Conservation (phyloP, 2,329 filamentous ascomycete genomes). For the Calonectria ilicicola region DNA sequence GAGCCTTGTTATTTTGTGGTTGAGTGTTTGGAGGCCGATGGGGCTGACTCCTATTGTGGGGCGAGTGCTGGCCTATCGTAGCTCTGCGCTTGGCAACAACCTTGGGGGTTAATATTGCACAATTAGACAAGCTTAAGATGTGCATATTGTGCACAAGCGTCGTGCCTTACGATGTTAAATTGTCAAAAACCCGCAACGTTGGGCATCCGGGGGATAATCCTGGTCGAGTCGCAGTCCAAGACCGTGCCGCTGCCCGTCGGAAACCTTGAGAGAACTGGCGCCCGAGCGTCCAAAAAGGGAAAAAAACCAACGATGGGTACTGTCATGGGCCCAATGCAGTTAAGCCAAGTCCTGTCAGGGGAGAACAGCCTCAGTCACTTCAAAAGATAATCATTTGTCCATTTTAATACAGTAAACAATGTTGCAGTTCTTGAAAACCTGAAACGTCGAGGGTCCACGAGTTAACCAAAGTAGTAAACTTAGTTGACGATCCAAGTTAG, state of each 20-base stretch:
- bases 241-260: background rate
- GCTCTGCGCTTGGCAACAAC: background rate
- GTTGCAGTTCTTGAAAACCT: background rate
- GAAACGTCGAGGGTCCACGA: background rate
- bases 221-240: background rate
- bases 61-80: background rate
- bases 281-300: background rate
- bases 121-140: background rate
- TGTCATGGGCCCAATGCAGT: background rate
- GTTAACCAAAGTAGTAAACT: background rate
- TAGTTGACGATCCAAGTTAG: background rate
- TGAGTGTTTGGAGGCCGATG: background rate
- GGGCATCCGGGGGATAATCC: background rate
- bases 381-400: background rate
- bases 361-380: background rate
- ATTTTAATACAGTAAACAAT: background rate
- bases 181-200: background rate
- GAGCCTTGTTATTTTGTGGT: background rate
- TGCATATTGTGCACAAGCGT: background rate
- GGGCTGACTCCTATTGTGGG: background rate
- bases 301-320: background rate
- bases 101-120: background rate
- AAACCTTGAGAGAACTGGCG: background rate
- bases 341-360: background rate
- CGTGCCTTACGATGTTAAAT: background rate